Evolutionary conservation across 73 alveolate species (phyloP).

Genomic region (Tetrahymena malaccensis): DNA sequence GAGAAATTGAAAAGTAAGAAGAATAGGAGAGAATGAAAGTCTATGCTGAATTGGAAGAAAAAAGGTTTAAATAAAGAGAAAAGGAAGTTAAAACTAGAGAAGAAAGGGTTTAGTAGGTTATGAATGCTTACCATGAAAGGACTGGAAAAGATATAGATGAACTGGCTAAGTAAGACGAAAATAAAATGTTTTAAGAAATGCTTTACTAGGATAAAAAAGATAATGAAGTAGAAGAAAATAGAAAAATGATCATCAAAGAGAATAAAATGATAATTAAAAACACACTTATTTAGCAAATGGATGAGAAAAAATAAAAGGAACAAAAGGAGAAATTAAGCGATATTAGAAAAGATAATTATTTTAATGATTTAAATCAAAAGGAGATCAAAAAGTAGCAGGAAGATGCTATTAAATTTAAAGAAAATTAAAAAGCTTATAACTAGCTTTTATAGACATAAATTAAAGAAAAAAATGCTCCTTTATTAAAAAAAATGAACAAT

Average conservation of each 20-base stretch:
- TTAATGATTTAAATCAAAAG: neutral
- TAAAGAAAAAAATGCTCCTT: neutral
- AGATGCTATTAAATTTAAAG: neutral
- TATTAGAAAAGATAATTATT: neutral
- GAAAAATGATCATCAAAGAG: neutral
- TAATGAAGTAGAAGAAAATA: neutral
- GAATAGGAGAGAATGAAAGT: neutral
- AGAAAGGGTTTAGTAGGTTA: neutral
- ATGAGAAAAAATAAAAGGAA: neutral
- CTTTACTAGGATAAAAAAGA: neutral
- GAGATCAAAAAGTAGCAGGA: neutral
- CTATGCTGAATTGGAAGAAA: neutral
- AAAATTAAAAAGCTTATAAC: neutral
- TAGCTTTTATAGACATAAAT: neutral
- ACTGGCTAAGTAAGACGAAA: neutral
- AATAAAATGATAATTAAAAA: neutral
- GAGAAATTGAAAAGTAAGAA: neutral
- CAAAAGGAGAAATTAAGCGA: neutral
- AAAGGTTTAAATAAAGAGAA: neutral
- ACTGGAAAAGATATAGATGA: neutral
- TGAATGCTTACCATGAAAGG: neutral
- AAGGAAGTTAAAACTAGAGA: neutral
- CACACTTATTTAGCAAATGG: neutral
- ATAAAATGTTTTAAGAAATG: neutral
- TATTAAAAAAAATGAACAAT: neutral